Conservation (phyloP, 192 early-diverging fungal species). For the Dimargaris xerosporica region DNA sequence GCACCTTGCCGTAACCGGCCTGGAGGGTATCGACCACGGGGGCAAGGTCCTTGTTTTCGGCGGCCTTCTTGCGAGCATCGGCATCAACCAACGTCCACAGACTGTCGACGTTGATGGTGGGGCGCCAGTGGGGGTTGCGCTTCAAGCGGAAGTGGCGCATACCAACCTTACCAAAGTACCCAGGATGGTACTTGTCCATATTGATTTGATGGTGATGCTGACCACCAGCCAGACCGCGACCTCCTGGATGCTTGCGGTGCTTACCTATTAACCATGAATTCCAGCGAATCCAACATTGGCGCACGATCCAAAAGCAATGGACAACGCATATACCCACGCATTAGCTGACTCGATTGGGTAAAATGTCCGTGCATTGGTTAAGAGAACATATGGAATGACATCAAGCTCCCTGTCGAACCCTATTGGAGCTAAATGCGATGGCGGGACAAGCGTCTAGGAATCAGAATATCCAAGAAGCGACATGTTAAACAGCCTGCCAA, state of each 20-base stretch:
- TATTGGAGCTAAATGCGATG: no score
- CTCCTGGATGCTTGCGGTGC: constrained; percentile 99
- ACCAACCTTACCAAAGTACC: constrained; percentile 99
- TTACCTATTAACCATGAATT: constrained; percentile 34
- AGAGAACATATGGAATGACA: no score
- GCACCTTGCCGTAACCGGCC: constrained; percentile 88
- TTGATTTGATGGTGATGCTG: constrained; percentile 99
- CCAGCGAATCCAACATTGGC: no score
- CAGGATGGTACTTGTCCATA: constrained; percentile 99
- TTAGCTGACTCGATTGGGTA: no score
- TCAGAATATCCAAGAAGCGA: no score
- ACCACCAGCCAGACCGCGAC: constrained; percentile 99
- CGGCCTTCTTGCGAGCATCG: constrained; percentile 66
- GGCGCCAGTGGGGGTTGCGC: constrained; percentile 69
- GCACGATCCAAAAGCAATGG: no score
- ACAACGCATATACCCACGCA: no score
- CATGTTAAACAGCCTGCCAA: constrained; percentile 4
- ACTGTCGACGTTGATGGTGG: constrained; percentile 85
- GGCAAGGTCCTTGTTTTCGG: constrained; percentile 71
- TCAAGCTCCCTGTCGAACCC: no score
- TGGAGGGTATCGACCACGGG: constrained; percentile 77
- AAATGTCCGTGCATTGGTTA: no score
- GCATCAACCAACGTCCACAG: constrained; percentile 82
- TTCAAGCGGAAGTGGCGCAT: constrained; percentile 99
- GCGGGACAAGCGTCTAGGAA: no score